Evolutionary conservation across 306 rosid species (phyloP).

Genomic region (Geum urbanum): DNA sequence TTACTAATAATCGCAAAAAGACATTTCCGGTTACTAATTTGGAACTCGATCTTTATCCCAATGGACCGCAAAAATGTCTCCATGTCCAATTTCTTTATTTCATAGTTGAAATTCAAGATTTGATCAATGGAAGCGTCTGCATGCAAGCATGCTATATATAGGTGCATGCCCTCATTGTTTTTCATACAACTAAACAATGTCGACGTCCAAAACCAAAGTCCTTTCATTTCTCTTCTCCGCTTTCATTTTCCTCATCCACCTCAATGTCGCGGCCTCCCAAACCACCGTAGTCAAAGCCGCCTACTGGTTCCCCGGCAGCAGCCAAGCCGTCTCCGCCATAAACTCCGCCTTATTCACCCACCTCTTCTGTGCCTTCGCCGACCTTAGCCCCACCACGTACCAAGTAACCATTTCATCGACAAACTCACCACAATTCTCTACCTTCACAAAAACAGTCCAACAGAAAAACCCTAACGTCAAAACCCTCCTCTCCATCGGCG

Average conservation of each 20-base stretch:
- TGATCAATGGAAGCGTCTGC: neutral
- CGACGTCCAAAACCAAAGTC: conserved; percentile 24
- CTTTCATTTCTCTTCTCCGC: neutral
- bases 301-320: conserved; percentile 44
- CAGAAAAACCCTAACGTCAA: conserved; percentile 37
- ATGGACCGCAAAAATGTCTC: neutral
- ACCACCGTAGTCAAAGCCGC: conserved; percentile 26
- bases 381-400: conserved; percentile 23
- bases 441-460: conserved; percentile 37
- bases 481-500: conserved; percentile 48
- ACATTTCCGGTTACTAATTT: neutral
- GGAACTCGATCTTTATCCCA: neutral
- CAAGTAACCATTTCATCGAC: conserved; percentile 35
- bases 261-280: conserved; percentile 30
- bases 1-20: no score
- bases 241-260: conserved; percentile 21
- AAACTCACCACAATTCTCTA: conserved; percentile 25
- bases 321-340: conserved; percentile 33
- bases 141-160: neutral
- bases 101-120: neutral
- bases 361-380: conserved; percentile 57
- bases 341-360: conserved; percentile 56
- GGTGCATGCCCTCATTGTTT: no score
- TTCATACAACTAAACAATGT: conserved; percentile 20
- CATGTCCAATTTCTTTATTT: neutral